A percentile compares a stretch with the other conserved stretches of the same genome.
These are phyloP conservation scores for Dactylis glomerata DNA, from an alignment of 176 grass and related monocot genomes.

Conservation along the genomic window DNA sequence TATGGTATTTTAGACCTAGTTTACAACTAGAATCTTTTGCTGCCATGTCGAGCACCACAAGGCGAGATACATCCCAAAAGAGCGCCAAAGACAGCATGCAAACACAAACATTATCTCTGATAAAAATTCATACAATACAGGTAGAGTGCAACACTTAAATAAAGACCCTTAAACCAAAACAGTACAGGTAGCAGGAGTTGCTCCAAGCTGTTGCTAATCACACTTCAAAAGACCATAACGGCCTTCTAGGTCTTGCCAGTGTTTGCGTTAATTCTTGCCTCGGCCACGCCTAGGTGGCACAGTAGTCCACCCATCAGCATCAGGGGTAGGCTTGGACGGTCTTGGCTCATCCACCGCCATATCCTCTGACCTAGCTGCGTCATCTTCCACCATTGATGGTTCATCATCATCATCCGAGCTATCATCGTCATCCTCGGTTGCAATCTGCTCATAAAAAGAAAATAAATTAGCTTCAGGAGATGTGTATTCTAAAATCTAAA, in stretches of 20 bases:
- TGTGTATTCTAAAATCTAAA: not conserved
- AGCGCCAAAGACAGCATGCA: not conserved
- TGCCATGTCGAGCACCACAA: not conserved
- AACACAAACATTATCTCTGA: not conserved
- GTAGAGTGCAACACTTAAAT: not conserved
- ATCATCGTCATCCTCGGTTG: constrained; percentile 34
- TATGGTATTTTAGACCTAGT: not conserved
- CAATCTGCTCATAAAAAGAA: constrained; percentile 27
- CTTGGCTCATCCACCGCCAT: constrained; percentile 46
- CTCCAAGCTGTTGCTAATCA: not conserved
- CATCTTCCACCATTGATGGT: constrained; percentile 33
- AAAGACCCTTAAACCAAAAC: not conserved
- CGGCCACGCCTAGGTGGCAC: constrained; percentile 53
- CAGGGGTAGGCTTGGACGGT: constrained; percentile 37
- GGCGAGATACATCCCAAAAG: too few species aligned
- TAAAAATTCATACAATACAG: not conserved
- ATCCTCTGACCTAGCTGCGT: constrained; percentile 23
- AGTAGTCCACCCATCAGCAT: constrained; percentile 76
- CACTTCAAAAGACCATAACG: not conserved
- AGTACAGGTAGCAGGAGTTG: not conserved
- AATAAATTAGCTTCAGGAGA: not conserved
- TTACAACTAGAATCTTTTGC: not conserved
- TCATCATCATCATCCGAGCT: constrained; percentile 44
- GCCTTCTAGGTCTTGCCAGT: not conserved
- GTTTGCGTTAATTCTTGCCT: constrained; percentile 37